Evolutionary conservation across 2,329 filamentous ascomycete species (phyloP).

Genomic region (Scedosporium dehoogii): DNA sequence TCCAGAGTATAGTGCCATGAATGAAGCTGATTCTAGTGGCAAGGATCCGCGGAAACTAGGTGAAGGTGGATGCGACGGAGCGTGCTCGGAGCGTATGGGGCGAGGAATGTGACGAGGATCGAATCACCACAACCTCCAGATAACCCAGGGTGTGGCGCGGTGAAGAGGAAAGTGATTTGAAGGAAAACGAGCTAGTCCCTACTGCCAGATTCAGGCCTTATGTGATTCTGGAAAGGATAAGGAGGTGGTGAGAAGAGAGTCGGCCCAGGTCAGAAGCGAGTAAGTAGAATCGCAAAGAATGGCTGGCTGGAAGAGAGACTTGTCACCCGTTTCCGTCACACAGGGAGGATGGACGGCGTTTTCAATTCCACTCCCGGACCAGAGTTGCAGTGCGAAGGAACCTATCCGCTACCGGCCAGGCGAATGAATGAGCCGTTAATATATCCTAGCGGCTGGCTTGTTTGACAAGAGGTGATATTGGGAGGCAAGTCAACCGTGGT

Average conservation of each 20-base stretch:
- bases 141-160: background rate
- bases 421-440: background rate
- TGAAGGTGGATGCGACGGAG: background rate
- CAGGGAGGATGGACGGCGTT: background rate
- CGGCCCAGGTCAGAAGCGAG: no score
- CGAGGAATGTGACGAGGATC: background rate
- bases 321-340: no score
- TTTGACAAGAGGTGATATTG: background rate
- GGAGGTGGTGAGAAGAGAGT: no score
- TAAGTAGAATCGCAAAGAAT: no score
- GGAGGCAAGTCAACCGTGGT: background rate
- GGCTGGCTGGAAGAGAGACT: background rate
- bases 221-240: no score
- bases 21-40: background rate
- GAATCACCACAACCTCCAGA: background rate
- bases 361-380: background rate
- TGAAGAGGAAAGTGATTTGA: background rate
- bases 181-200: background rate
- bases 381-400: background rate
- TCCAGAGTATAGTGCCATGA: background rate
- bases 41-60: background rate
- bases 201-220: no score
- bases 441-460: background rate
- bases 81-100: background rate
- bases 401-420: background rate